phyloP scores from a whole-genome alignment of 2,329 filamentous ascomycete genomes.

The Ampelomyces quisqualis region DNA sequence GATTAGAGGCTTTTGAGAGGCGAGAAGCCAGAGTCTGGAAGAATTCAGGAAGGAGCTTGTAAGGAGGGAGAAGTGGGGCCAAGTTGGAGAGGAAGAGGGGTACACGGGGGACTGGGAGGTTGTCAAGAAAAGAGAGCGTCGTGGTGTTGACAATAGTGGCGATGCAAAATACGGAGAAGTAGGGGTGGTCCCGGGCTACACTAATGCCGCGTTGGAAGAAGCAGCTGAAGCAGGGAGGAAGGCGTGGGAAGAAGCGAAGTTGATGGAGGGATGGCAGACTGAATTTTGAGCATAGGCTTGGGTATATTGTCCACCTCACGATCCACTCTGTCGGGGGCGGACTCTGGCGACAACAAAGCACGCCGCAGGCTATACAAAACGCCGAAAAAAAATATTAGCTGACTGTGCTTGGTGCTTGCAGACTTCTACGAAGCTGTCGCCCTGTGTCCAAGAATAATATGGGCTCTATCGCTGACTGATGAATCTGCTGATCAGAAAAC shows the following conservation, averaged over 20 bases:
- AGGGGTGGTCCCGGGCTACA: background rate
- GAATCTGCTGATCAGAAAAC: slow-evolving; percentile 21
- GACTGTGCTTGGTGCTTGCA: slow-evolving; percentile 15
- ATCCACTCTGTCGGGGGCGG: no score
- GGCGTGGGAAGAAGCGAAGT: background rate
- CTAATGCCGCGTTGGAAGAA: background rate
- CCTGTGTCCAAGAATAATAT: slow-evolving; percentile 12
- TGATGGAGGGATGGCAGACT: background rate
- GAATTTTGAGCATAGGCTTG: background rate
- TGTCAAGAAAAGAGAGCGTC: no score
- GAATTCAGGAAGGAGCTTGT: slow-evolving; percentile 8
- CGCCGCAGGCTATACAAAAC: no score
- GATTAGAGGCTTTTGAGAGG: slow-evolving; percentile 5
- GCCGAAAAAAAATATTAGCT: no score
- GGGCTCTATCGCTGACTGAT: slow-evolving; percentile 20
- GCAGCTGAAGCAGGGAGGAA: slow-evolving; percentile 1
- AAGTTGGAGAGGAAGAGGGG: slow-evolving; percentile 6
- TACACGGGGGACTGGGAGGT: slow-evolving; percentile 10
- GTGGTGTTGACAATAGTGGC: no score
- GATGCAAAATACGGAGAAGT: no score
- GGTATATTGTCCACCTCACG: no score
- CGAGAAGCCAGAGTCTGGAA: slow-evolving; percentile 9
- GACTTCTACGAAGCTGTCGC: slow-evolving; percentile 15
- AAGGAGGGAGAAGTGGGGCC: slow-evolving; percentile 1
- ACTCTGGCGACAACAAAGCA: no score